These are phyloP conservation scores for Ustilago shanxiensis DNA, from an alignment of 1,284 basidiomycete species.

Conservation along the genomic window DNA sequence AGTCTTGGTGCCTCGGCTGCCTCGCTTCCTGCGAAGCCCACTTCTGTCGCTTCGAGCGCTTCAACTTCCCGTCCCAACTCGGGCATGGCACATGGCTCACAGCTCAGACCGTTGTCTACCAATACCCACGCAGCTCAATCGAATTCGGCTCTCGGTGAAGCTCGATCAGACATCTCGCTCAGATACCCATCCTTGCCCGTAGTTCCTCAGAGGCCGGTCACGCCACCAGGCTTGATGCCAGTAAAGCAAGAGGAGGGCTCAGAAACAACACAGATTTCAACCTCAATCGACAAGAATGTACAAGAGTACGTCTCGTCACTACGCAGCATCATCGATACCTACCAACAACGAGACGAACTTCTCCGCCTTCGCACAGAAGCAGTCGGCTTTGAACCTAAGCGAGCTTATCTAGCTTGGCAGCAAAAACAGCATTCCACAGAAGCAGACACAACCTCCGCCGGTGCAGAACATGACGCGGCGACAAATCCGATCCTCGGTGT, in stretches of 20 bases:
- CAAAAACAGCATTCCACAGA: conserved; percentile 1
- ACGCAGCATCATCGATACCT: conserved; percentile 17
- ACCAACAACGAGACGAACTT: conserved; percentile 41
- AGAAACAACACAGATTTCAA: background rate
- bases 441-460: background rate
- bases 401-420: conserved; percentile 42
- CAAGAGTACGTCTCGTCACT: conserved; percentile 28
- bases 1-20: background rate
- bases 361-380: conserved; percentile 52
- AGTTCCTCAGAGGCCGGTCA: conserved; percentile 17
- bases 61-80: background rate
- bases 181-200: conserved; percentile 37
- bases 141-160: background rate
- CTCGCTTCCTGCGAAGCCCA: conserved; percentile 11
- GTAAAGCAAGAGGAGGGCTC: background rate
- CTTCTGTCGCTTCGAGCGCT: background rate
- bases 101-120: background rate
- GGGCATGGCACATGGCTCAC: background rate
- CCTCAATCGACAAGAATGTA: background rate
- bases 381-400: conserved; percentile 47
- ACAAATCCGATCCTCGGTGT: conserved; percentile 50
- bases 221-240: conserved; percentile 15
- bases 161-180: conserved; percentile 32
- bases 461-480: background rate
- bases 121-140: background rate